phyloP scores from a whole-genome alignment of 441 rosid species.

The Eruca vesicaria region DNA sequence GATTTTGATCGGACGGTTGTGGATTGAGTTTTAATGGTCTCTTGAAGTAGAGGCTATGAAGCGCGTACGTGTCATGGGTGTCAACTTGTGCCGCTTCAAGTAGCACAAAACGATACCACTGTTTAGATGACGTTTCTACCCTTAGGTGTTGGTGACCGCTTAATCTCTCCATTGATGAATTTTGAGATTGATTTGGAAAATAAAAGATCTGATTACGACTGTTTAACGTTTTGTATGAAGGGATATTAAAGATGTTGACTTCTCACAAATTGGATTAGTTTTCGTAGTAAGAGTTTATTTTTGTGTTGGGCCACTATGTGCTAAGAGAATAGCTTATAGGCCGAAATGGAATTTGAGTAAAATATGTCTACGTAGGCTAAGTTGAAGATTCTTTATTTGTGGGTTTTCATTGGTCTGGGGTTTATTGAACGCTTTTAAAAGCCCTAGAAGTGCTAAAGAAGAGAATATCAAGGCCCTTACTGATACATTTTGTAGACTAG shows the following conservation, averaged over 20 bases:
- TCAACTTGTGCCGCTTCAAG: conserved; percentile 26
- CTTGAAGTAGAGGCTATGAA: conserved; percentile 4
- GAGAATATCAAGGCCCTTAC: too few species aligned
- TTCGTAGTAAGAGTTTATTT: background rate
- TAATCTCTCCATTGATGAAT: background rate
- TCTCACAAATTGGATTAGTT: background rate
- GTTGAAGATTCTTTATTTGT: background rate
- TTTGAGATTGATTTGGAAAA: background rate
- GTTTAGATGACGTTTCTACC: background rate
- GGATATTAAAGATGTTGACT: background rate
- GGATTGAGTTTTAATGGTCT: background rate
- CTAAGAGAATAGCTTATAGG: background rate
- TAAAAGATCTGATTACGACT: background rate
- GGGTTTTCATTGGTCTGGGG: background rate
- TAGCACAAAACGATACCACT: background rate
- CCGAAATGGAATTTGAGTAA: background rate
- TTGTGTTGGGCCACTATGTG: background rate
- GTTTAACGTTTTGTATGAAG: background rate
- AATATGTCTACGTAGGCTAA: background rate
- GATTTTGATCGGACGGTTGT: conserved; percentile 7
- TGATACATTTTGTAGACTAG: too few species aligned
- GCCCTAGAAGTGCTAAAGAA: too few species aligned
- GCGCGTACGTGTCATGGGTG: conserved; percentile 20
- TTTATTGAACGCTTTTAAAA: background rate
- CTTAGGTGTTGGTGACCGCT: background rate